Evolutionary conservation across 2,329 filamentous ascomycete genomes (phyloP).

Genomic region (Chaetomium sp.): DNA sequence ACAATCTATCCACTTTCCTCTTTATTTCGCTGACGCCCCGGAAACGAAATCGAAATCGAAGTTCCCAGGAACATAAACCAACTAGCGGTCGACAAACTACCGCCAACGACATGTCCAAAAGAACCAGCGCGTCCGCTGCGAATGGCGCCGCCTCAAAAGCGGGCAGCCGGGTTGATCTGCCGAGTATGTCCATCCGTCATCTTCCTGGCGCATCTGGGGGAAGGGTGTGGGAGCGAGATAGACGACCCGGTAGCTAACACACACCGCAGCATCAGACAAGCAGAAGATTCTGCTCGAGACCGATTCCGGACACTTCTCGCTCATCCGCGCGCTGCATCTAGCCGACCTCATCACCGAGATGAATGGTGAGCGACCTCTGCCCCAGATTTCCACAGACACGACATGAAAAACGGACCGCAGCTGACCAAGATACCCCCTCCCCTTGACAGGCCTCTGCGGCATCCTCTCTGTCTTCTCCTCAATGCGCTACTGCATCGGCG

Average conservation of each 20-base stretch:
- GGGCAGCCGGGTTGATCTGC: conserved; percentile 29
- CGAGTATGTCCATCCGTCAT: conserved; percentile 29
- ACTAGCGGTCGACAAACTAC: conserved; percentile 1
- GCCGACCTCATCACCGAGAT: conserved; percentile 83
- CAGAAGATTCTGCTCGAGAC: conserved; percentile 72
- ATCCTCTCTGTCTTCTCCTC: conserved; percentile 96
- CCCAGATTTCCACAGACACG: background rate
- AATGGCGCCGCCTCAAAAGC: conserved; percentile 51
- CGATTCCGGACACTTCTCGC: conserved; percentile 72
- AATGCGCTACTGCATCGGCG: conserved; percentile 84
- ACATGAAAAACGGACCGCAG: background rate
- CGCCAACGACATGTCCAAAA: conserved; percentile 60
- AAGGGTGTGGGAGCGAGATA: background rate
- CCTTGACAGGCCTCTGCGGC: conserved; percentile 74
- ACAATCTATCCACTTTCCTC: background rate
- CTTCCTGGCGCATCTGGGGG: conserved; percentile 19
- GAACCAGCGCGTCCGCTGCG: conserved; percentile 53
- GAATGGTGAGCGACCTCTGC: conserved; percentile 59
- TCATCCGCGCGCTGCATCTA: conserved; percentile 71
- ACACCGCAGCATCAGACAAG: conserved; percentile 64
- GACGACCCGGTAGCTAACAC: conserved; percentile 18
- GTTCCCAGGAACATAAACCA: background rate
- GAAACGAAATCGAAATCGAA: background rate
- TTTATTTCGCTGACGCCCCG: too few relatives aligned
- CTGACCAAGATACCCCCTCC: background rate